Conservation (phyloP, 768 basidiomycete species). For the Suillus alpinus region DNA sequence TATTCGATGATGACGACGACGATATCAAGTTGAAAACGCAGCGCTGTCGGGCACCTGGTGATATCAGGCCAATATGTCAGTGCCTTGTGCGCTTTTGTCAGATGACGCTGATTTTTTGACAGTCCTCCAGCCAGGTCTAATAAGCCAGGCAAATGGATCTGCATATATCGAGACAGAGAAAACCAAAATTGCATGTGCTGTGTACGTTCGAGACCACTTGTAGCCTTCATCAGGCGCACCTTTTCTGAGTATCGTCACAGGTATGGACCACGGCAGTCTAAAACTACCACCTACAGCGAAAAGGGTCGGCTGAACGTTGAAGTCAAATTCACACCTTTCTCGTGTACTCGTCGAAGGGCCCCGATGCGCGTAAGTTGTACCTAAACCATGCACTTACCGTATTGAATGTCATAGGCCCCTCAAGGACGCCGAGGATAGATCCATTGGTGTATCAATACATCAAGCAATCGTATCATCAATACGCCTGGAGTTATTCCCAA, state of each 20-base stretch:
- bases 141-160: slow-evolving; percentile 92
- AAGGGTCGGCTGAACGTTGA: slow-evolving; percentile 90
- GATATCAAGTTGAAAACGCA: slow-evolving; percentile 17
- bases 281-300: slow-evolving; percentile 78
- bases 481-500: slow-evolving; percentile 87
- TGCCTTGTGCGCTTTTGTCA: slow-evolving; percentile 1
- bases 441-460: slow-evolving; percentile 77
- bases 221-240: slow-evolving; percentile 8
- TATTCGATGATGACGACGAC: slow-evolving; percentile 45
- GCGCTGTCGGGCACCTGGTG: slow-evolving; percentile 49
- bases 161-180: slow-evolving; percentile 93
- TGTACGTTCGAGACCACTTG: slow-evolving; percentile 54
- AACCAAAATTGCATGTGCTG: slow-evolving; percentile 93
- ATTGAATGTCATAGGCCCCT: slow-evolving; percentile 3
- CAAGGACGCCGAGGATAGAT: slow-evolving; percentile 93
- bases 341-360: slow-evolving; percentile 70
- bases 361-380: slow-evolving; percentile 73
- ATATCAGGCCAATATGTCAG: slow-evolving; percentile 85
- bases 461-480: slow-evolving; percentile 84
- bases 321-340: slow-evolving; percentile 96
- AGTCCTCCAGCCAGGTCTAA: slow-evolving; percentile 90
- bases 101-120: slow-evolving; percentile 11
- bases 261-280: slow-evolving; percentile 84
- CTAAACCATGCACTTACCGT: slow-evolving; percentile 1
- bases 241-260: slow-evolving; percentile 32